Base-by-base conservation (phyloP, 2,329 filamentous ascomycete species). In the Diplocarpon mali region DNA sequence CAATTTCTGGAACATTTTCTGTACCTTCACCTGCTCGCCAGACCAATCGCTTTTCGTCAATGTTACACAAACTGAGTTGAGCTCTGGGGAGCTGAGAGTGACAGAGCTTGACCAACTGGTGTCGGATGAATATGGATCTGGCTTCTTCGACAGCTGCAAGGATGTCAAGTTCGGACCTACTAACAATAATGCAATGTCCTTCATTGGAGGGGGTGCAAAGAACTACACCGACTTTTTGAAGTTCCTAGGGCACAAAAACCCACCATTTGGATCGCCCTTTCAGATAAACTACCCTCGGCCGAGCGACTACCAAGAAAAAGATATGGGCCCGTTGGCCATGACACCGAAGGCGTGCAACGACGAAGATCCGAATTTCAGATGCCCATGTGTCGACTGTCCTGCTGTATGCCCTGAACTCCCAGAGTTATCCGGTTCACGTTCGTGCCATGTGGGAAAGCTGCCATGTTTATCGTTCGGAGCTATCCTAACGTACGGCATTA, bases 1-100 rank as follows among this genome's bases (percentile, higher is more conserved):
- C 58, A 98, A 98, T 70, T 98, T 98, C 70, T 96, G 86, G 71
- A 94, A 98, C 68, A 72, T 93, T 36, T 98, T 98, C 65, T 98
- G 92, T 68, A 93, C 88, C 4, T 96, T 98, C 61, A 96, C 89
- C 2, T 98, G 93, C 69, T 98, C 92, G 4, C 90, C 93, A 5
- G 84, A 98, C 59, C 92, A 98, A 63, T 95, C 88, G 0, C 70
- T 94, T 0, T 98, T 98, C 60, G 72, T 98, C 62, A 98, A 98
- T 59, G 79, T 98, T 35, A 96, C 92, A 10, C 67, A 80, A 42
- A 83, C 81, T 0, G 74, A 76, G 51, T 64, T 73, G 16, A 85
- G 72, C 64, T 64, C 68, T 52, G 61, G 73, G 64, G 44, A 65
- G 58, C 20, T 66, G 46, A 65, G 87, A n/a, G 88, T 95, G 12